Evolutionary conservation across 495 filamentous ascomycete species (phyloP).

Genomic region (Pyronema domesticum): DNA sequence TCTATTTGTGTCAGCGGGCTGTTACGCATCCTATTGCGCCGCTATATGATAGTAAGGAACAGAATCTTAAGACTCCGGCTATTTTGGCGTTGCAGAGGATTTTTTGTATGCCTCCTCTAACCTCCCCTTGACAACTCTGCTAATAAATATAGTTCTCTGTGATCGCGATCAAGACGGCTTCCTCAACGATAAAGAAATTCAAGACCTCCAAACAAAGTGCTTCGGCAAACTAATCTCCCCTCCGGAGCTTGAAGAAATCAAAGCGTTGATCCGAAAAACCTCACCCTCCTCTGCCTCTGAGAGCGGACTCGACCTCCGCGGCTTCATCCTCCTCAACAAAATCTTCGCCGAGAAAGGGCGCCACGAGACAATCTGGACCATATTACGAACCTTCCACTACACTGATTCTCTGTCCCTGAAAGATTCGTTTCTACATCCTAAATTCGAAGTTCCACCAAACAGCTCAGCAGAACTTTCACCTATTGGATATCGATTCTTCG

Average conservation of each 20-base stretch:
- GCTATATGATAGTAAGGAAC: conserved; percentile 86
- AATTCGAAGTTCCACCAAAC: conserved; percentile 80
- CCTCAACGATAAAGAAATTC: conserved; percentile 74
- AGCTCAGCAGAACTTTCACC: conserved; percentile 88
- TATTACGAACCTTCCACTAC: conserved; percentile 88
- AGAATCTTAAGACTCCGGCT: conserved; percentile 68
- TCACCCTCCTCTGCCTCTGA: conserved; percentile 44
- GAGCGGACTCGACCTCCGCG: conserved; percentile 57
- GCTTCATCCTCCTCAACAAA: conserved; percentile 81
- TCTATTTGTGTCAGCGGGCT: conserved; percentile 75
- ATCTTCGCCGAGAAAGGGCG: conserved; percentile 91
- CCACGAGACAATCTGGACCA: conserved; percentile 97
- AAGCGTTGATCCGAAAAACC: conserved; percentile 54
- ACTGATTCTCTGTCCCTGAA: conserved; percentile 82
- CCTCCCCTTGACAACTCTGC: too few species aligned
- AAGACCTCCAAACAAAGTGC: conserved; percentile 70
- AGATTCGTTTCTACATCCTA: conserved; percentile 79
- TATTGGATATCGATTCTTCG: conserved; percentile 89
- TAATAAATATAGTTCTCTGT: conserved; percentile 36
- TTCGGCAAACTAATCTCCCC: conserved; percentile 67
- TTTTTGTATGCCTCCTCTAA: conserved; percentile 41
- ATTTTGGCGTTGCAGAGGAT: conserved; percentile 69
- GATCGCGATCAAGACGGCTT: conserved; percentile 95
- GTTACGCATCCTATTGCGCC: conserved; percentile 95
- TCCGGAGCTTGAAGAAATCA: conserved; percentile 76